These are phyloP conservation scores for Magnolia sinica DNA, from an alignment of 164 flowering plant species.

Conservation along the genomic window DNA sequence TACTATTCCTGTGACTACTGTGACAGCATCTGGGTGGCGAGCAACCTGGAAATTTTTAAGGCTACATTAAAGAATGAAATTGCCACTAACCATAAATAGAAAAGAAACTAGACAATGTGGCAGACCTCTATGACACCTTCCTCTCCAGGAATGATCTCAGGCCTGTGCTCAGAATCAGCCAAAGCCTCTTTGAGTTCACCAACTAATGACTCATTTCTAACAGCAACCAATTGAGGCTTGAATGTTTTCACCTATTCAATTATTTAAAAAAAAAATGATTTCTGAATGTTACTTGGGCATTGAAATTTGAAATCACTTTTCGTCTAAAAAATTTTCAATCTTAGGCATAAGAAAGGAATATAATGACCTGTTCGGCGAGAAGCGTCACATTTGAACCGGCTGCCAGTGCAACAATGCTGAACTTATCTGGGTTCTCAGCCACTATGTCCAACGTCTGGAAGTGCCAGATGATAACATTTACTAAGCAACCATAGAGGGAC, in stretches of 20 bases:
- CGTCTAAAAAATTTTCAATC: background rate
- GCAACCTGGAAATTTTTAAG: conserved; percentile 69
- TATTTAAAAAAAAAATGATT: background rate
- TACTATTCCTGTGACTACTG: conserved; percentile 96
- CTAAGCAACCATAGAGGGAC: background rate
- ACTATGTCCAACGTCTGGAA: conserved; percentile 94
- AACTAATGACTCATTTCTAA: conserved; percentile 70
- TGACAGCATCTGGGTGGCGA: conserved; percentile 93
- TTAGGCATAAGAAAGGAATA: background rate
- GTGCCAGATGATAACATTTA: background rate
- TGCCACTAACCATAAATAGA: conserved; percentile 2
- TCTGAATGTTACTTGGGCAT: background rate
- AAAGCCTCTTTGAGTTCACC: conserved; percentile 86
- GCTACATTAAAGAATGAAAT: background rate
- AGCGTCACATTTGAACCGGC: conserved; percentile 98
- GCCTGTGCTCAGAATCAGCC: conserved; percentile 76
- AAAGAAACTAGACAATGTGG: background rate
- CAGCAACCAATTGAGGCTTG: conserved; percentile 79
- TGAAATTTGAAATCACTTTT: background rate
- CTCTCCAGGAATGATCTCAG: conserved; percentile 95
- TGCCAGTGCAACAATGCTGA: conserved; percentile 89
- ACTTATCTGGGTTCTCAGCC: conserved; percentile 92
- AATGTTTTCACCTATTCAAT: conserved; percentile 66
- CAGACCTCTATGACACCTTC: conserved; percentile 83
- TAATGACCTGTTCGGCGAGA: conserved; percentile 90